Base-by-base conservation (phyloP, 768 basidiomycete genomes). In the Coprinellus micaceus region DNA sequence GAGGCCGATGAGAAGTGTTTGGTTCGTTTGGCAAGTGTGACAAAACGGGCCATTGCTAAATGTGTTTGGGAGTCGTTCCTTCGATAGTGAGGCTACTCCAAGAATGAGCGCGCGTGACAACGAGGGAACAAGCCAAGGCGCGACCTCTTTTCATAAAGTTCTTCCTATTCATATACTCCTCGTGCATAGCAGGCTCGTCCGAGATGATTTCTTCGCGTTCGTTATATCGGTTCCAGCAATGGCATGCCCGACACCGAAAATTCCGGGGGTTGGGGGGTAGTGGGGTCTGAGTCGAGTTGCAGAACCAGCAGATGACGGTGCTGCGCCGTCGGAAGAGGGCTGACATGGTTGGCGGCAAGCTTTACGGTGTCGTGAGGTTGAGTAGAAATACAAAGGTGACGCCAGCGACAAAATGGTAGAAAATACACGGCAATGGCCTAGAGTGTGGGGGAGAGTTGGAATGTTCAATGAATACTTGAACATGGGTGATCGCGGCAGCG, bases 11-110 rank as follows among this genome's bases (percentile, higher is more conserved):
- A 93, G 75, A 37, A 98, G 80, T 75, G 85, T 87, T 65, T 97
- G 94, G 70, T 98, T 98, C n/a, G 91, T 90, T 63, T 88, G 86
- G 68, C 95, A 97, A 6, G 83, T 83, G 62, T 88, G 85, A 71
- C 94, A 98, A 73, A 96, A 95, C 7, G 82, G 80, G 1, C 81
- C 76, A 25, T 75, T 77, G 41, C 80, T 74, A 53, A 86, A 88
- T 54, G 76, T 67, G 21, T 82, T 80, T 1, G 85, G 89, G 24
- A 93, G 70, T 22, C 82, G 80, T 66, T 89, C 82, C 64, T 82
- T 88, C 63, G 82, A 82, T 3, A 82, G 84, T 19, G 86, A 87
- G 5, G 82, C 89, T 91, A 24, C 17, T 17, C 12, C n/a, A 21
- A 2, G 13, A 19, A 36, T 33, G 21, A 37, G 29, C 19, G 29